These are phyloP conservation scores for Chalciporus sp. DNA, from an alignment of 1,284 basidiomycete genomes.

Conservation along the genomic window DNA sequence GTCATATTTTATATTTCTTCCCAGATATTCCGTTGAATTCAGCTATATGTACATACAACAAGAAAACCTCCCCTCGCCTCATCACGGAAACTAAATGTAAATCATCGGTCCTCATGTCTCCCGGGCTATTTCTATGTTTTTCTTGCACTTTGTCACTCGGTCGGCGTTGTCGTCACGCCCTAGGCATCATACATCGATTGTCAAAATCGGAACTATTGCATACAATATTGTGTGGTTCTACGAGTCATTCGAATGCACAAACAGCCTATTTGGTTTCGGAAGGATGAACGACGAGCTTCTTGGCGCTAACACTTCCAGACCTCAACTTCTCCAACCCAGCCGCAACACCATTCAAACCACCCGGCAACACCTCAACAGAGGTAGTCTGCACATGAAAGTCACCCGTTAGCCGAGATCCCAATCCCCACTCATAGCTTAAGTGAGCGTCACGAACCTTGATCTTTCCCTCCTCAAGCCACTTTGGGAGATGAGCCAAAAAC, in stretches of 20 bases:
- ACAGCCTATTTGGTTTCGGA: slow-evolving; percentile 8
- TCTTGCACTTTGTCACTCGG: too few species aligned
- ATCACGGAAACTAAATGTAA: too few species aligned
- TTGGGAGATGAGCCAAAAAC: slow-evolving; percentile 12
- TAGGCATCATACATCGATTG: not conserved
- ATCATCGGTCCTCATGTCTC: too few species aligned
- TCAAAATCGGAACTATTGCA: not conserved
- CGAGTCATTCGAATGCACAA: not conserved
- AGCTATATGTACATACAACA: too few species aligned
- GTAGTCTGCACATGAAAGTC: slow-evolving; percentile 9
- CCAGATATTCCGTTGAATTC: too few species aligned
- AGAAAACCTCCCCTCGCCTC: too few species aligned
- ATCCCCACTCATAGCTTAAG: too few species aligned
- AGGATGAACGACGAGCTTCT: slow-evolving; percentile 21
- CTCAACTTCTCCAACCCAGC: slow-evolving; percentile 14
- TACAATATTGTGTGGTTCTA: not conserved
- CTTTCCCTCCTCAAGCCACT: slow-evolving; percentile 19
- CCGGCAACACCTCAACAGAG: slow-evolving; percentile 22
- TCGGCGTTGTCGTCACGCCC: not conserved
- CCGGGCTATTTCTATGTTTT: too few species aligned
- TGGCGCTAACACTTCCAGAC: slow-evolving; percentile 15
- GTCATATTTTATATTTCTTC: too few species aligned
- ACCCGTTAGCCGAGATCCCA: not conserved
- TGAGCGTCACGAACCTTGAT: slow-evolving; percentile 18
- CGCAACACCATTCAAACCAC: slow-evolving; percentile 12